Conservation (phyloP, 305 asterid genomes). For the Lippia alba region DNA sequence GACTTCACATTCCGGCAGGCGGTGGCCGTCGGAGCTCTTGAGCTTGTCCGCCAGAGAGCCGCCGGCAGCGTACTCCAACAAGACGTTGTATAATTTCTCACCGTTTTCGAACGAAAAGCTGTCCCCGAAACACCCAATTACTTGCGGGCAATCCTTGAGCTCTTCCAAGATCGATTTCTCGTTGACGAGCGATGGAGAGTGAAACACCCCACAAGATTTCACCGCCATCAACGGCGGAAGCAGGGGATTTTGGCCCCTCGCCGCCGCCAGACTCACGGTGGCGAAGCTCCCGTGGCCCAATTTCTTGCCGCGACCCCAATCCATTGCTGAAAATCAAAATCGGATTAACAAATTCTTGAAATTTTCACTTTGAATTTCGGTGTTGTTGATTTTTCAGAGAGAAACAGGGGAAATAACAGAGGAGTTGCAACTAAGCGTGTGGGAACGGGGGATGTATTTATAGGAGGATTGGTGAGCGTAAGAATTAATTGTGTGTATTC, state of each 20-base stretch:
- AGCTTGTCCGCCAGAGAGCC: slow-evolving; percentile 59
- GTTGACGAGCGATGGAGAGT: slow-evolving; percentile 45
- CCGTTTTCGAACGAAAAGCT: slow-evolving; percentile 54
- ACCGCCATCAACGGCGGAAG: slow-evolving; percentile 64
- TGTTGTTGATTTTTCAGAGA: not conserved
- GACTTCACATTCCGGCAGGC: slow-evolving; percentile 43
- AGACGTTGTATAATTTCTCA: slow-evolving; percentile 60
- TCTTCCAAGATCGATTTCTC: slow-evolving; percentile 63
- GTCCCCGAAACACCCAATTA: slow-evolving; percentile 63
- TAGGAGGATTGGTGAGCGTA: slow-evolving; percentile 21
- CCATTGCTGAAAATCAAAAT: slow-evolving; percentile 43
- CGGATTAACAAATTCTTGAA: not conserved
- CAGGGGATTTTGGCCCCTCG: slow-evolving; percentile 29
- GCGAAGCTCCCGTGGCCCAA: slow-evolving; percentile 72
- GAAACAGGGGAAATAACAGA: not conserved
- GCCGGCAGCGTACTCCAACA: slow-evolving; percentile 74
- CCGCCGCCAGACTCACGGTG: slow-evolving; percentile 54
- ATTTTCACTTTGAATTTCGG: not conserved
- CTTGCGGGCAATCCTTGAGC: slow-evolving; percentile 50
- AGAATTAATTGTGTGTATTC: slow-evolving; percentile 20
- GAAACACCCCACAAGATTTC: slow-evolving; percentile 49
- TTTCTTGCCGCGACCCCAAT: slow-evolving; percentile 62
- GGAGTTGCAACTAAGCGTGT: not conserved
- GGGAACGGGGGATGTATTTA: slow-evolving; percentile 25
- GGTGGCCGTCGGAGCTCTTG: slow-evolving; percentile 31